Evolutionary conservation across 139 green algal genomes (phyloP).

Genomic region (Diplosphaera chodatii): DNA sequence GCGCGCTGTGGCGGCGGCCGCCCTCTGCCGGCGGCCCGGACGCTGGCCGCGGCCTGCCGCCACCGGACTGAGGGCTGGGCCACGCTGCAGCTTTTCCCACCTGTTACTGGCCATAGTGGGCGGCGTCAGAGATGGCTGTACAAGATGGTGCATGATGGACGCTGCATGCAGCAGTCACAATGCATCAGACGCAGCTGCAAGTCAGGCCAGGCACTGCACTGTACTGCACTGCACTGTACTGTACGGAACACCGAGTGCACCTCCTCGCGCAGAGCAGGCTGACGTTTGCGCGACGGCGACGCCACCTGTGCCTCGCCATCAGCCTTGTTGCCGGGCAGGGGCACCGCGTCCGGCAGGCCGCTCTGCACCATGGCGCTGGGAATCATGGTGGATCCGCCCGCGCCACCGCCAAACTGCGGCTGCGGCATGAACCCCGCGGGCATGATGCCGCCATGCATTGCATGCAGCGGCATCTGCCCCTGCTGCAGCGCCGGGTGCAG

Average conservation of each 20-base stretch:
- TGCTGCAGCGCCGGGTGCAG: conserved; percentile 1
- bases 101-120: neutral
- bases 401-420: no score
- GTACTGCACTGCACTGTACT: no score
- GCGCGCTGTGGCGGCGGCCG: neutral
- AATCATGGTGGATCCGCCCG: neutral
- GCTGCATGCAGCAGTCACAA: no score
- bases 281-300: neutral
- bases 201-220: no score
- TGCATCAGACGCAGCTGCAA: no score
- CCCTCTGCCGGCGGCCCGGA: neutral
- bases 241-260: no score
- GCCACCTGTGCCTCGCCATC: no score
- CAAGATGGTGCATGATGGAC: neutral
- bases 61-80: neutral
- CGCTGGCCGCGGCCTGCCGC: neutral
- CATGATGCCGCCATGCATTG: neutral
- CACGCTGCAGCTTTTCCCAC: neutral
- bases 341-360: neutral
- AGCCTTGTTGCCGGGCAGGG: neutral
- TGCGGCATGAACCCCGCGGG: neutral
- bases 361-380: neutral
- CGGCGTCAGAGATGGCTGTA: no score
- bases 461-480: neutral
- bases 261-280: neutral